Base-by-base conservation (phyloP, 768 basidiomycete species). In the Lentinula aciculospora region DNA sequence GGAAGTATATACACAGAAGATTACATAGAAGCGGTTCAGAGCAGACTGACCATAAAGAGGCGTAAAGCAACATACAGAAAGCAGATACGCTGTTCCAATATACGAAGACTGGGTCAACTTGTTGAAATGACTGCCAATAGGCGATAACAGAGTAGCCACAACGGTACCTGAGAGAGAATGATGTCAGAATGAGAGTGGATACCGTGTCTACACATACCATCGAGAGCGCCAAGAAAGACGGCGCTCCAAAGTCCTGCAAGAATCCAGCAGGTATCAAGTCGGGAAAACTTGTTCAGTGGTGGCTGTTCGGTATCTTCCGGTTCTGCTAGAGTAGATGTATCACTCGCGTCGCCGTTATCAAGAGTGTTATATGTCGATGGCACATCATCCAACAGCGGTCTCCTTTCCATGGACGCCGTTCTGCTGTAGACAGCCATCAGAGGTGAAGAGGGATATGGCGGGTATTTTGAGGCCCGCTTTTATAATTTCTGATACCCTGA, bases 11-110 rank as follows among this genome's bases (percentile, higher is more conserved):
- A 32, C 58, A 29, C 58, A 58, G 25, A 46, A 55, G 4, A 46
- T 44, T n/a, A 10, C 37, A 13, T 25, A 44, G 46, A 31, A 40
- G 8, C 37, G 39, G 47, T 40, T 46, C 49, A 13, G 34, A 31
- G 40, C 25, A 47, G 13, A 70, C 79, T 64, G 60, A 85, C 91
- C 91, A 76, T 92, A 92, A 62, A 93, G 72, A 58, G 92, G 94
- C 21, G 93, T 93, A 70, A 94, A 94, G 72, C 90, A 94, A 66
- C 92, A 94, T 39, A 94, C 83, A 54, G 89, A 92, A 45, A 94
- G 76, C 62, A 95, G 74, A 74, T 94, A 94, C 12, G 91, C 81
- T 12, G 92, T 93, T 31, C 91, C 94, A 58, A 97, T 85, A 71
- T 95, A 94, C 1, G 89, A 89, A 13, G 91, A 81, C 62, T 89